These are phyloP conservation scores for Colletotrichum tanaceti DNA, from an alignment of 2,329 filamentous ascomycete species.

Conservation along the genomic window DNA sequence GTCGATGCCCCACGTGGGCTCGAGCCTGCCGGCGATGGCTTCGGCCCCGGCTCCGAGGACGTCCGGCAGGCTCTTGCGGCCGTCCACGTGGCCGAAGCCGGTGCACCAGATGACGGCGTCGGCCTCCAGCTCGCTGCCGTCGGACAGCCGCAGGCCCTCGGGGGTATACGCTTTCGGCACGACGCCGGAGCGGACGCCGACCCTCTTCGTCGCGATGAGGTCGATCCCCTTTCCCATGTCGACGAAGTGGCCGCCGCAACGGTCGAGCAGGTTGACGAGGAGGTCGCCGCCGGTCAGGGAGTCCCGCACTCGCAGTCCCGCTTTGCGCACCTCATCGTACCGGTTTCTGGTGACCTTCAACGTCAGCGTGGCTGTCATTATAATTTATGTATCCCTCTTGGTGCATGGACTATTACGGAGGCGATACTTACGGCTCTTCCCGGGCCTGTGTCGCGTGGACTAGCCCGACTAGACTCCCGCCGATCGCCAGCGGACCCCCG, in stretches of 20 bases:
- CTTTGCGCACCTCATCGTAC: constrained; percentile 19
- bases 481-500: constrained; percentile 28
- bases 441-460: constrained; percentile 25
- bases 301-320: constrained; percentile 29
- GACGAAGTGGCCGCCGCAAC: constrained; percentile 51
- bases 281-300: constrained; percentile 35
- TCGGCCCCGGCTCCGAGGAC: constrained; percentile 46
- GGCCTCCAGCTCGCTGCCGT: constrained; percentile 46
- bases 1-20: constrained; percentile 56
- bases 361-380: background rate
- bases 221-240: constrained; percentile 50
- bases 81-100: constrained; percentile 50
- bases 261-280: constrained; percentile 45
- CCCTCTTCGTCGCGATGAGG: constrained; percentile 47
- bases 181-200: constrained; percentile 45
- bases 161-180: constrained; percentile 47
- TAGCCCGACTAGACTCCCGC: constrained; percentile 19
- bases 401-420: background rate
- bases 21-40: constrained; percentile 48
- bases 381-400: too few relatives aligned
- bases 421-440: constrained; percentile 38
- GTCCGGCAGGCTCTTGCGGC: constrained; percentile 44
- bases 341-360: constrained; percentile 15
- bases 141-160: constrained; percentile 47
- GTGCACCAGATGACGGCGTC: constrained; percentile 54